Percentiles rank a stretch among this genome's conserved stretches.
Evolutionary conservation across 768 basidiomycete genomes (phyloP).

Genomic region (Agaricus blazei): DNA sequence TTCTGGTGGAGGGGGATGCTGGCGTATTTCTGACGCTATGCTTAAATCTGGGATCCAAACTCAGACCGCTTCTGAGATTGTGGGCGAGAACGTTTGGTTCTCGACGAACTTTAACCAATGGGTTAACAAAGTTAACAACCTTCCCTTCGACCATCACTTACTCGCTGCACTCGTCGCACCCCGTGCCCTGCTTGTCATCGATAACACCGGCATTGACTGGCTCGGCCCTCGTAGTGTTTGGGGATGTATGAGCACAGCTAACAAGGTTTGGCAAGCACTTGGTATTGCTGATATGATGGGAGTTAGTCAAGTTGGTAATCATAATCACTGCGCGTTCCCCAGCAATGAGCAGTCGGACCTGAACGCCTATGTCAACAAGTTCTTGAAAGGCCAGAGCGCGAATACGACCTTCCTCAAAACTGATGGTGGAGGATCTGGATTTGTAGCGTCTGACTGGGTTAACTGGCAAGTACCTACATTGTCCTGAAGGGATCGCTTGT

Average conservation of each 20-base stretch:
- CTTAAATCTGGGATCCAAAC: slow-evolving; percentile 34
- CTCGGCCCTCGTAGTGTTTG: slow-evolving; percentile 44
- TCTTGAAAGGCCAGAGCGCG: slow-evolving; percentile 41
- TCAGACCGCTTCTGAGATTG: slow-evolving; percentile 55
- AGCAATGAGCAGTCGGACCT: slow-evolving; percentile 37
- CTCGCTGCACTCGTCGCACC: slow-evolving; percentile 54
- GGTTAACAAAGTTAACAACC: slow-evolving; percentile 35
- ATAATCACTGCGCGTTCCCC: slow-evolving; percentile 54
- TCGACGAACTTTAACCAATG: slow-evolving; percentile 42
- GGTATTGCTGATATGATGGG: slow-evolving; percentile 44
- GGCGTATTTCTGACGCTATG: slow-evolving; percentile 52
- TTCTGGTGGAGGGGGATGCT: slow-evolving; percentile 54
- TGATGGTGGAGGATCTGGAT: slow-evolving; percentile 36
- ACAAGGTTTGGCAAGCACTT: slow-evolving; percentile 46
- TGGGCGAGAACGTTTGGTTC: slow-evolving; percentile 62
- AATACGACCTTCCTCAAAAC: slow-evolving; percentile 44
- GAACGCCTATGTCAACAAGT: slow-evolving; percentile 51
- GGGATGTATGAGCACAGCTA: slow-evolving; percentile 47
- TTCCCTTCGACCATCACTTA: slow-evolving; percentile 59
- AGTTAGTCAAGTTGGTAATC: slow-evolving; percentile 48
- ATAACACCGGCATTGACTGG: slow-evolving; percentile 55
- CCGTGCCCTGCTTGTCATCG: slow-evolving; percentile 45
- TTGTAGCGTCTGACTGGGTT: slow-evolving; percentile 37
- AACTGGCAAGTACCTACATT: slow-evolving; percentile 46
- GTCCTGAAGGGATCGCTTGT: slow-evolving; percentile 16